phyloP scores from a whole-genome alignment of 129 eudicot species.

The Centrapalus pauciflorus region DNA sequence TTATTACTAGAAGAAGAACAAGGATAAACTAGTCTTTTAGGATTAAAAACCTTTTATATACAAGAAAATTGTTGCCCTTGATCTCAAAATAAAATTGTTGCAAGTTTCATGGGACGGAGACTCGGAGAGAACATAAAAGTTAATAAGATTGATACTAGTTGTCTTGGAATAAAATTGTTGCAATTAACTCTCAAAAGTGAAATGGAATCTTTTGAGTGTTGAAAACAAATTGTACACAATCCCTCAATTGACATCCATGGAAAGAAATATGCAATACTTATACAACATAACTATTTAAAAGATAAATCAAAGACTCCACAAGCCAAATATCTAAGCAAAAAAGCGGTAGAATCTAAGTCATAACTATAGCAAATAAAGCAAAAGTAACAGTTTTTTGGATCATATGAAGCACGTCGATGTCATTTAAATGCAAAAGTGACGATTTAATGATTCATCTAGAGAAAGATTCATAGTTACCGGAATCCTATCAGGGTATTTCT shows the following conservation, averaged over 20 bases:
- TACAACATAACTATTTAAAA: too few relatives aligned
- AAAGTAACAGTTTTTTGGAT: background rate
- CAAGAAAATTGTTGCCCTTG: background rate
- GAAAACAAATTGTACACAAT: background rate
- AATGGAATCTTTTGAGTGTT: background rate
- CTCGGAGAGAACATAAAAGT: background rate
- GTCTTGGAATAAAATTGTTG: too few relatives aligned
- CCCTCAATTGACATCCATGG: background rate
- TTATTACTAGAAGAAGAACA: background rate
- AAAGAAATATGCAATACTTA: too few relatives aligned
- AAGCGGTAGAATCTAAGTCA: background rate
- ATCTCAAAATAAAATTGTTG: background rate
- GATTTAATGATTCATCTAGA: background rate
- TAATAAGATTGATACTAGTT: too few relatives aligned
- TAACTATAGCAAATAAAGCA: background rate
- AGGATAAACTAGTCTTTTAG: background rate
- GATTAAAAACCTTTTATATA: too few relatives aligned
- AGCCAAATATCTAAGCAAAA: too few relatives aligned
- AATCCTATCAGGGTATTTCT: constrained; percentile 74
- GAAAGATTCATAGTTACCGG: constrained; percentile 51
- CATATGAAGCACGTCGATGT: background rate
- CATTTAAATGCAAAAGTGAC: background rate
- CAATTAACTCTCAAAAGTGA: background rate
- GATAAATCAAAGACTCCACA: too few relatives aligned
- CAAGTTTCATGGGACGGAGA: background rate